A percentile compares a stretch with the other conserved stretches of the same genome.
phyloP scores from a whole-genome alignment of 768 basidiomycete species.

The Lentinula detonsa region DNA sequence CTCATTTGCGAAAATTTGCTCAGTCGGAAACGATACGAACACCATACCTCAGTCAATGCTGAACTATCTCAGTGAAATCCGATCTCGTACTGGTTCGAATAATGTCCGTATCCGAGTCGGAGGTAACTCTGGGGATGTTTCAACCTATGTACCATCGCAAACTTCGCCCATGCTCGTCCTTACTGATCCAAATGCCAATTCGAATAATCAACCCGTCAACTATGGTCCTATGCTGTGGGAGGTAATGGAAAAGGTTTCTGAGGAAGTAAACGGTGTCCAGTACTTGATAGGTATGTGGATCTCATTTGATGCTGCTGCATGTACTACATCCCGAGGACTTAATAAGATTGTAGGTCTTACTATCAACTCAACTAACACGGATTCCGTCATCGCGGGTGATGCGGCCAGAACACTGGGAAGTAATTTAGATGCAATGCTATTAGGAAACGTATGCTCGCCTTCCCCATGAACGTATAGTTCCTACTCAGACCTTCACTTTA shows the following conservation, averaged over 20 bases:
- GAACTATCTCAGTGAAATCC: constrained; percentile 53
- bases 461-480: neutral
- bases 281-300: constrained; percentile 25
- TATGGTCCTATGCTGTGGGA: constrained; percentile 44
- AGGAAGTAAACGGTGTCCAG: constrained; percentile 19
- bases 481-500: constrained; percentile 10
- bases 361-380: constrained; percentile 31
- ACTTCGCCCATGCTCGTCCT: constrained; percentile 36
- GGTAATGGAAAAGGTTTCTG: constrained; percentile 33
- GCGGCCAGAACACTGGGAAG: constrained; percentile 30
- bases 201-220: constrained; percentile 40
- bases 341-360: constrained; percentile 31
- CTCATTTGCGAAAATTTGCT: neutral
- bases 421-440: constrained; percentile 36
- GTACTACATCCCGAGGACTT: neutral
- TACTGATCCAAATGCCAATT: constrained; percentile 24
- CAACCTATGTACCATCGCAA: constrained; percentile 35
- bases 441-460: constrained; percentile 37
- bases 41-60: constrained; percentile 47
- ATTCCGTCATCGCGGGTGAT: constrained; percentile 24
- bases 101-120: constrained; percentile 41
- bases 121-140: constrained; percentile 39
- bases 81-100: constrained; percentile 34
- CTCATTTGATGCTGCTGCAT: neutral
- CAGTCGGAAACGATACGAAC: constrained; percentile 48